Conservation (phyloP, 208 protist species). For the Naegleria fowleri region DNA sequence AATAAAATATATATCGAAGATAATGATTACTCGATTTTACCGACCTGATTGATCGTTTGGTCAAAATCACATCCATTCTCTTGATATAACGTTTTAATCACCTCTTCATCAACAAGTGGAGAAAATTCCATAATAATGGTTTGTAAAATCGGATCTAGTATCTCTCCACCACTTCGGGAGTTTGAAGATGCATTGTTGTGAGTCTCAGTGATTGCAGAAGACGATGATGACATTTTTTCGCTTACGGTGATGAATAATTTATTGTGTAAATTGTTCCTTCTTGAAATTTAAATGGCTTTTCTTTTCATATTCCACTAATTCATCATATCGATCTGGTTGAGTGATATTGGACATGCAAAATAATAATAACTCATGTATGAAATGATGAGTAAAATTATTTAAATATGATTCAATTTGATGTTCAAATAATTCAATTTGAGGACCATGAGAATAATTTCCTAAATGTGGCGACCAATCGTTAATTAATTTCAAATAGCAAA, state of each 20-base stretch:
- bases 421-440: not conserved
- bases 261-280: too few relatives aligned
- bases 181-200: too few relatives aligned
- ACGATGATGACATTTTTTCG: too few relatives aligned
- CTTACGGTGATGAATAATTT: too few relatives aligned
- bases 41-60: not conserved
- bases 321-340: not conserved
- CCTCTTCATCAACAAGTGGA: not conserved
- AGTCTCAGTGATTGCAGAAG: too few relatives aligned
- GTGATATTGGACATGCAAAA: not conserved
- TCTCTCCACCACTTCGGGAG: too few relatives aligned
- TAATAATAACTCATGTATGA: not conserved
- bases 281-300: too few relatives aligned
- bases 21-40: not conserved
- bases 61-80: not conserved
- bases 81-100: not conserved
- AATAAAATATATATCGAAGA: not conserved
- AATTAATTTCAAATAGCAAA: not conserved
- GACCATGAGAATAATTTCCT: not conserved
- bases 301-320: not conserved
- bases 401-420: not conserved
- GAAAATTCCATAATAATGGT: conserved; percentile 7
- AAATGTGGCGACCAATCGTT: not conserved
- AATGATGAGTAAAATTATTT: not conserved
- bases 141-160: not conserved